Evolutionary conservation across 139 green algal species (phyloP), one percentile per base, ranked within the genome.

Genomic region (Raphidocelis subcapitata): DNA sequence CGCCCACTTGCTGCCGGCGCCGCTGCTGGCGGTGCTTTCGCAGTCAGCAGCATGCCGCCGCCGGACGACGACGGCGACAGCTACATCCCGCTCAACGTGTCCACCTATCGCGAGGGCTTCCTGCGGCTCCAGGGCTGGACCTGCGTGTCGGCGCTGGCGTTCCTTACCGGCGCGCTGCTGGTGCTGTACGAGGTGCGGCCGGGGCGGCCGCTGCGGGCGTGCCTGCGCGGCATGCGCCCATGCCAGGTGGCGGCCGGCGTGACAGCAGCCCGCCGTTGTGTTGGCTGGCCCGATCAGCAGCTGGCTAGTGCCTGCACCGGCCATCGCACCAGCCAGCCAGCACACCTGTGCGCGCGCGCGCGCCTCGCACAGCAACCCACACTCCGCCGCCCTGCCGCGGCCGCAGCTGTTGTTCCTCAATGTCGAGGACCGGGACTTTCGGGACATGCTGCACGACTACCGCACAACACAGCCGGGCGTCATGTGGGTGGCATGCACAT

Each of bases 401-500:
- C n/a, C 41, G 41, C 12, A 49, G 41, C 41, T 49, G 8, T 12
- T 49, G 41, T 12, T 49, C 8, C 8, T 49, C 41, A 77, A 77
- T 47, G 70, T 77, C 3, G 60, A 70, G 51, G 70, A 77, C 23
- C 47, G 52, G 28, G 70, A 77, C 61, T 77, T 77, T 16, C 47
- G 70, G 23, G 70, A 77, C 35, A 65, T 77, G 70, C 61, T 77
- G 47, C 28, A 57, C 23, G 70, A 77, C 33, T 77, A 77, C 31
- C 18, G 70, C 1, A n/a, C 70, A 24, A 77, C 70, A n/a, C 33
- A 36, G 2, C 15, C 44, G 20, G 64, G 64, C 44, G 36, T 60
- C 14, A 41, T 29, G 64, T 70, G 61, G 15, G 61, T 32, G 24
- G 31, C 33, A 24, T 0, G 51, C 23, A 41, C 35, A 52, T 73